Evolutionary conservation across 139 green algal species (phyloP).

Genomic region (Chlamydomonas sp.): DNA sequence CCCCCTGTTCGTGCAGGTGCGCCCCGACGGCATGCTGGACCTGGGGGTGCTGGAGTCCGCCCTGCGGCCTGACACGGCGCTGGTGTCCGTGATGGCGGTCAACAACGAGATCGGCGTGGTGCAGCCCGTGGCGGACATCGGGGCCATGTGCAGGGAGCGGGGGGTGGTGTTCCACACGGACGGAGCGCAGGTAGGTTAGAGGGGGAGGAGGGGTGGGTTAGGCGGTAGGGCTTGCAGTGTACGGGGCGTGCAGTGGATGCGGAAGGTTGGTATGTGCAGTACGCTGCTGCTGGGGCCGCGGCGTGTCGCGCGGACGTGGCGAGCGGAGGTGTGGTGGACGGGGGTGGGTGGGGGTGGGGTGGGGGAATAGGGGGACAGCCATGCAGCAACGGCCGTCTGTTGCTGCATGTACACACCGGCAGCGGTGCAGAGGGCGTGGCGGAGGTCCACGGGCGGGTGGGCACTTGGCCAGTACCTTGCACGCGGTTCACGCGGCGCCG

Average conservation of each 20-base stretch:
- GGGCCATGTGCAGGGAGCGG: constrained; percentile 79
- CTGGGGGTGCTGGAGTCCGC: constrained; percentile 66
- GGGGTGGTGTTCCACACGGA: constrained; percentile 97
- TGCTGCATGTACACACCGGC: no score
- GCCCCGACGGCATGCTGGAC: constrained; percentile 86
- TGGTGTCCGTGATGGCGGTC: constrained; percentile 96
- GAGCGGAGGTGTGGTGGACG: no score
- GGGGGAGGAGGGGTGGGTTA: constrained; percentile 46
- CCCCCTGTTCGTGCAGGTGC: not conserved
- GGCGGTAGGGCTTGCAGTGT: not conserved
- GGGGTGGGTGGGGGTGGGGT: no score
- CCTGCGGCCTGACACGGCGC: constrained; percentile 89
- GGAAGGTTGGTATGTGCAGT: no score
- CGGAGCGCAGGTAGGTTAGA: constrained; percentile 73
- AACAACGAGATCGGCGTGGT: constrained; percentile 99
- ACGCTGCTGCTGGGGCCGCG: no score
- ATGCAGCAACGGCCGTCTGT: no score
- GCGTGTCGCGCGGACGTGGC: no score
- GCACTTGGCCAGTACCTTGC: no score
- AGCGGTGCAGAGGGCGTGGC: no score
- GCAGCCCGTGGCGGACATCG: constrained; percentile 95
- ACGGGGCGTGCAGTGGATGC: not conserved
- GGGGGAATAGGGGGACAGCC: no score
- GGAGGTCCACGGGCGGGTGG: no score
- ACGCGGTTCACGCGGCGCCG: no score